phyloP scores from a whole-genome alignment of 2,329 filamentous ascomycete species.

The Diaporthe velutina region DNA sequence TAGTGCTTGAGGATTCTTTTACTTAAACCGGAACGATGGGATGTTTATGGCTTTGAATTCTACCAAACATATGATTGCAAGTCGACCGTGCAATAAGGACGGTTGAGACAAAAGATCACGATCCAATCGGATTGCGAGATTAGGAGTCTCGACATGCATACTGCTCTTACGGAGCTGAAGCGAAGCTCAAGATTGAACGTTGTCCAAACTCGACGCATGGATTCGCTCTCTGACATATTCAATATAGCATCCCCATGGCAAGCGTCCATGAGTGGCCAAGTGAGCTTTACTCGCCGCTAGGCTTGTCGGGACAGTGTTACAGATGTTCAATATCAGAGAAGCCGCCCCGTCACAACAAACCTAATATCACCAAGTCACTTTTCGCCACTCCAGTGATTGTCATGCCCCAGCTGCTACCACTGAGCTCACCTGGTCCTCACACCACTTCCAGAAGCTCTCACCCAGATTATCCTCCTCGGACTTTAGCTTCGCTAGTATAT shows the following conservation, averaged over 20 bases:
- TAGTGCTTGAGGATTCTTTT: too few relatives aligned
- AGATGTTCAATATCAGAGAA: neutral
- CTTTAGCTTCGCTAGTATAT: neutral
- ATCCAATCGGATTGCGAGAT: neutral
- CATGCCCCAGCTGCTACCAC: neutral
- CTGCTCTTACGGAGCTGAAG: neutral
- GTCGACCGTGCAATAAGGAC: too few relatives aligned
- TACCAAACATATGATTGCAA: too few relatives aligned
- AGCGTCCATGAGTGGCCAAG: neutral
- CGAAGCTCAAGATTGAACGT: neutral
- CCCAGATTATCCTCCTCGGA: conserved; percentile 15
- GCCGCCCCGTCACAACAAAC: neutral
- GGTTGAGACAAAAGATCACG: neutral
- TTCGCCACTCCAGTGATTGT: conserved; percentile 26
- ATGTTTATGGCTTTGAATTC: too few relatives aligned
- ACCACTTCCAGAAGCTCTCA: conserved; percentile 23
- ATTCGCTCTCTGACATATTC: neutral
- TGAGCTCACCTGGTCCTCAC: conserved; percentile 8
- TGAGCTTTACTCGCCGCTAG: neutral
- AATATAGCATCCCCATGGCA: neutral
- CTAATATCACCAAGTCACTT: conserved; percentile 6
- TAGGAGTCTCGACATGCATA: neutral
- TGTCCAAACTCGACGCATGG: too few relatives aligned
- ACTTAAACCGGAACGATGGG: too few relatives aligned
- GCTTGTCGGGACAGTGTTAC: neutral